These are phyloP conservation scores for Colletotrichum tamarilloi DNA, from an alignment of 2,329 filamentous ascomycete genomes.

Conservation along the genomic window DNA sequence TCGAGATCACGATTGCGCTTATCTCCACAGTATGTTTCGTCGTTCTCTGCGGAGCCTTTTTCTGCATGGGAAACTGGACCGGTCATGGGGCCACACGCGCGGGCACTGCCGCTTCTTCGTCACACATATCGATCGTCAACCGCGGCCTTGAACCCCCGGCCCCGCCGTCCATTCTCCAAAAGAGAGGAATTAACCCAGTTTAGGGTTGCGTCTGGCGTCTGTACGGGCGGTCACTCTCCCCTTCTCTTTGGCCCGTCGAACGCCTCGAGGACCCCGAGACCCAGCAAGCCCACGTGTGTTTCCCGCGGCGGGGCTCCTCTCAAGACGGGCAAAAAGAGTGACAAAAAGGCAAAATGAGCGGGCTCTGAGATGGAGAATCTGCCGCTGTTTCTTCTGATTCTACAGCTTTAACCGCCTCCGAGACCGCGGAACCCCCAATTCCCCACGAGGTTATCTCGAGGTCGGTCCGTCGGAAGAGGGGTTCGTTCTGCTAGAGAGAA, in stretches of 20 bases:
- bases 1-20: not conserved
- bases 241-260: not conserved
- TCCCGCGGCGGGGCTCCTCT: not conserved
- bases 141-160: not conserved
- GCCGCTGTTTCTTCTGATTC: not conserved
- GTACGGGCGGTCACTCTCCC: not conserved
- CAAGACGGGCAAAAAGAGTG: not conserved
- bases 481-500: not conserved
- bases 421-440: not conserved
- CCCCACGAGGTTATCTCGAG: not conserved
- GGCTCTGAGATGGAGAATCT: not conserved
- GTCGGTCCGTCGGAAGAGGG: not conserved
- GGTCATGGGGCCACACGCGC: not conserved
- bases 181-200: too few species aligned
- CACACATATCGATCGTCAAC: not conserved
- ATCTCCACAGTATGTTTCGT: not conserved
- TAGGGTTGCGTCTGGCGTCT: not conserved
- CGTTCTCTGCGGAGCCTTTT: not conserved
- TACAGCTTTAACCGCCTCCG: constrained; percentile 5
- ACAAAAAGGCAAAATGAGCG: not conserved
- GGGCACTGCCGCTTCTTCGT: not conserved
- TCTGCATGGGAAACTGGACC: not conserved
- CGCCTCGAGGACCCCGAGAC: not conserved
- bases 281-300: not conserved
- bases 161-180: not conserved